Percentiles rank a stretch among this genome's conserved stretches.
phyloP scores from a whole-genome alignment of 2,329 filamentous ascomycete genomes.

The Fusarium sp. region DNA sequence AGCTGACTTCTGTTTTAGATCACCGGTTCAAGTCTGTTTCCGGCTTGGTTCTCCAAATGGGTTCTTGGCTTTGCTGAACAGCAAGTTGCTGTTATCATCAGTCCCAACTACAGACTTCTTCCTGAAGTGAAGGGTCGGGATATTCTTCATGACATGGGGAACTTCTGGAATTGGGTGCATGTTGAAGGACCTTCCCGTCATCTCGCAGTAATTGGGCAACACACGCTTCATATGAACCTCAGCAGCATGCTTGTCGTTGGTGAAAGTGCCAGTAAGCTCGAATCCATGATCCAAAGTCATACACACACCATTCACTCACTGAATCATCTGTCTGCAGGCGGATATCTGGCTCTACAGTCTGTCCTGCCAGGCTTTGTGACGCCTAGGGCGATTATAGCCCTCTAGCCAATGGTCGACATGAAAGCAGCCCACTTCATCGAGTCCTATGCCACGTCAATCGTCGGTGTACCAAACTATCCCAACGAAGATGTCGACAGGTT shows the following conservation, averaged over 20 bases:
- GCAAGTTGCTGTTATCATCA: background rate
- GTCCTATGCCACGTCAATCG: background rate
- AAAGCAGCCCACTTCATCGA: background rate
- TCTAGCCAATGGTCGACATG: background rate
- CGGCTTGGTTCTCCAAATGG: background rate
- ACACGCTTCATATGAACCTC: rapidly evolving
- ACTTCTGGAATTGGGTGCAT: background rate
- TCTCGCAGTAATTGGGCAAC: background rate
- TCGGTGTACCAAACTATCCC: background rate
- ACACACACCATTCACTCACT: background rate
- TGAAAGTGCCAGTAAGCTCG: background rate
- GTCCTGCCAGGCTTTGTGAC: background rate
- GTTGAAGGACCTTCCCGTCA: background rate
- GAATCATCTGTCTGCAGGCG: rapidly evolving
- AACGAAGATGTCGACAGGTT: background rate
- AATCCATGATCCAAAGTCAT: rapidly evolving
- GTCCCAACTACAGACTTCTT: background rate
- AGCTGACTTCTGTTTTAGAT: background rate
- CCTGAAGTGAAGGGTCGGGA: background rate
- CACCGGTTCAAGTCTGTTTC: background rate
- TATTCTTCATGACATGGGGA: background rate
- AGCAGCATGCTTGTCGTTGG: rapidly evolving
- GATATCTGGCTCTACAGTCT: background rate
- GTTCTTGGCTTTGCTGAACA: background rate
- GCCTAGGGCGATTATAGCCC: background rate